Conservation (phyloP, 148 eudicot genomes). For the Camellia lanceoleosa region DNA sequence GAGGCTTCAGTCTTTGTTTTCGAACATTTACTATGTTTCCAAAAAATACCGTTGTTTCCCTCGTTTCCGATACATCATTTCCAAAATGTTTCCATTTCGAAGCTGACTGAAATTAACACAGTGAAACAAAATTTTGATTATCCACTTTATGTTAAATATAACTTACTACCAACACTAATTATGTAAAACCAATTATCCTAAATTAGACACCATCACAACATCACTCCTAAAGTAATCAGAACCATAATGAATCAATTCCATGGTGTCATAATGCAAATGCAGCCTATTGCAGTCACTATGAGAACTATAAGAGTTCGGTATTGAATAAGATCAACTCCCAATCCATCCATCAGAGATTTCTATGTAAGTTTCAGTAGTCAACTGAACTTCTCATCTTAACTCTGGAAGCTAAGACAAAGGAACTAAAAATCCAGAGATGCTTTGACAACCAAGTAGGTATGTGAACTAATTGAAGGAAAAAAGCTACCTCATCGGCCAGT, state of each 20-base stretch:
- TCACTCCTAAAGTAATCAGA: background rate
- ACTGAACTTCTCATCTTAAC: background rate
- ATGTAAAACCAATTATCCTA: background rate
- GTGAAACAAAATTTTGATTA: too few relatives aligned
- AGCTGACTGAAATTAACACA: too few relatives aligned
- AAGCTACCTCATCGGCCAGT: constrained; percentile 75
- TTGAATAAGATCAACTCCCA: background rate
- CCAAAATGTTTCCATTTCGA: too few relatives aligned
- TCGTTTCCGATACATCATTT: too few relatives aligned
- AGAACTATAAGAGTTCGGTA: background rate
- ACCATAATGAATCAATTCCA: background rate
- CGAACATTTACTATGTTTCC: too few relatives aligned
- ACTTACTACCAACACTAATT: background rate
- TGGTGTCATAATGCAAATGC: background rate
- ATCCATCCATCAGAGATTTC: background rate
- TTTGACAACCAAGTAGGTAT: background rate
- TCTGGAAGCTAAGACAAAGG: background rate
- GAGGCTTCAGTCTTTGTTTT: too few relatives aligned
- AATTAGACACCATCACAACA: background rate
- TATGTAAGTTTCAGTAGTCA: background rate
- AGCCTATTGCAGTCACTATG: background rate
- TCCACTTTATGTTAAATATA: background rate
- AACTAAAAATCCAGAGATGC: background rate
- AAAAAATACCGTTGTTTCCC: too few relatives aligned
- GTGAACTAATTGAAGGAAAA: background rate